phyloP scores from a whole-genome alignment of 2,329 filamentous ascomycete species.

The Tympanopsis confertula region DNA sequence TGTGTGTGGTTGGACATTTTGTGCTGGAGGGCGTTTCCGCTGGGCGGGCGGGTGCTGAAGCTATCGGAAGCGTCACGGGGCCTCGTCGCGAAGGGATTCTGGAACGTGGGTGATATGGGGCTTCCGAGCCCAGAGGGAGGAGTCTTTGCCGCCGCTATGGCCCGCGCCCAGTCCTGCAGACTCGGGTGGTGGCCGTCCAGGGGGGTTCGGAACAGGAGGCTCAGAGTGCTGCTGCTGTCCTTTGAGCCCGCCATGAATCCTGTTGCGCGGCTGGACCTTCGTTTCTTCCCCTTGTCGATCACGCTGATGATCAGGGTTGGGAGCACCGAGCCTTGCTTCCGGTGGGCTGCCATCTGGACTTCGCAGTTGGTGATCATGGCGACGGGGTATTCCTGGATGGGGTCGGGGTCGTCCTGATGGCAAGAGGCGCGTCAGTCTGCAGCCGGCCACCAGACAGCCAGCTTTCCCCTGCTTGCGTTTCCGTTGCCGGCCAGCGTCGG shows the following conservation, averaged over 20 bases:
- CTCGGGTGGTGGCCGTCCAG: slow-evolving; percentile 36
- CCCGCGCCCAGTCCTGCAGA: slow-evolving; percentile 48
- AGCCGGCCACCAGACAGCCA: neutral
- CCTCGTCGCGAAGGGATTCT: slow-evolving; percentile 33
- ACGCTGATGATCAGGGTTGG: slow-evolving; percentile 49
- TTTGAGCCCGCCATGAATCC: slow-evolving; percentile 37
- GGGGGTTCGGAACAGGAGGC: slow-evolving; percentile 43
- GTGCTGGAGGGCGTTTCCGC: slow-evolving; percentile 29
- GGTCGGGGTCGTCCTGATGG: slow-evolving; percentile 37
- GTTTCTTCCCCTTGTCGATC: slow-evolving; percentile 49
- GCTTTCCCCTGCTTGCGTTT: slow-evolving; percentile 7
- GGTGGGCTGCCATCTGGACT: slow-evolving; percentile 45
- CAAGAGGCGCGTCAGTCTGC: neutral
- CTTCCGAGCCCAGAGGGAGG: slow-evolving; percentile 34
- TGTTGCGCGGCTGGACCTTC: slow-evolving; percentile 50
- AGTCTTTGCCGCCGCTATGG: slow-evolving; percentile 26
- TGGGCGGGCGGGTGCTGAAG: slow-evolving; percentile 26
- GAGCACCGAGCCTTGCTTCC: slow-evolving; percentile 46
- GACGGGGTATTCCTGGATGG: slow-evolving; percentile 39
- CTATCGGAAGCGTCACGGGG: slow-evolving; percentile 28
- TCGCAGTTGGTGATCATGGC: slow-evolving; percentile 42
- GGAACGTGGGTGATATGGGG: slow-evolving; percentile 39
- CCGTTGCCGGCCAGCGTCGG: neutral
- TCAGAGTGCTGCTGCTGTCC: slow-evolving; percentile 30
- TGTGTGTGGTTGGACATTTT: slow-evolving; percentile 36